These are phyloP conservation scores for Penicillium crystallinum DNA, from an alignment of 495 filamentous ascomycete species.

Conservation along the genomic window DNA sequence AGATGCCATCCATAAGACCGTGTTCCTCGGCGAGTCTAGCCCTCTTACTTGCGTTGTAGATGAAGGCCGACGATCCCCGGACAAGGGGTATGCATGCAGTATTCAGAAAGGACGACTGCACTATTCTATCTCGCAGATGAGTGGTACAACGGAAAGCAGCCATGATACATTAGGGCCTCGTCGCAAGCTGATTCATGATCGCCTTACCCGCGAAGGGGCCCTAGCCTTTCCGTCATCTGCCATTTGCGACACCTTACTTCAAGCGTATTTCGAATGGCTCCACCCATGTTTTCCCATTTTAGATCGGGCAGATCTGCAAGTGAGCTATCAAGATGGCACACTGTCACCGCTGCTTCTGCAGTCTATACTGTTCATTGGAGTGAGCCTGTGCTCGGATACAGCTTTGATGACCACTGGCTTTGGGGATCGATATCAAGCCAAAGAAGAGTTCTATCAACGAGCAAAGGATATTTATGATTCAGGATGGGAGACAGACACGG, in stretches of 20 bases:
- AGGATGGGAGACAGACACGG: slow-evolving; percentile 37
- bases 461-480: slow-evolving; percentile 43
- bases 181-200: slow-evolving; percentile 18
- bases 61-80: slow-evolving; percentile 27
- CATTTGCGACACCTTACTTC: slow-evolving; percentile 27
- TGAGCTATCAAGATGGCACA: slow-evolving; percentile 21
- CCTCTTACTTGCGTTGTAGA: slow-evolving; percentile 39
- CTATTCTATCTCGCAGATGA: slow-evolving; percentile 29
- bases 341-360: slow-evolving; percentile 38
- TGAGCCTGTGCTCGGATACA: slow-evolving; percentile 35
- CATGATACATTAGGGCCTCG: slow-evolving; percentile 13
- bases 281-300: slow-evolving; percentile 43
- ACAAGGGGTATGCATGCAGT: slow-evolving; percentile 21
- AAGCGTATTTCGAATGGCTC: slow-evolving; percentile 43
- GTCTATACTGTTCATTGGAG: slow-evolving; percentile 41
- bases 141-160: slow-evolving; percentile 4
- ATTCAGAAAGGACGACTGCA: slow-evolving; percentile 30
- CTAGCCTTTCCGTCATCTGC: slow-evolving; percentile 32
- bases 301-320: slow-evolving; percentile 25
- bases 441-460: slow-evolving; percentile 35
- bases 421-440: slow-evolving; percentile 32
- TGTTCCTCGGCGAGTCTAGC: slow-evolving; percentile 41
- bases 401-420: slow-evolving; percentile 28
- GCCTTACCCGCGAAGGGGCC: slow-evolving; percentile 32
- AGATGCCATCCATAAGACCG: slow-evolving; percentile 25